A percentile compares a stretch with the other conserved stretches of the same genome.
phyloP scores from a whole-genome alignment of 768 basidiomycete species.

The Kwoniella europaea region DNA sequence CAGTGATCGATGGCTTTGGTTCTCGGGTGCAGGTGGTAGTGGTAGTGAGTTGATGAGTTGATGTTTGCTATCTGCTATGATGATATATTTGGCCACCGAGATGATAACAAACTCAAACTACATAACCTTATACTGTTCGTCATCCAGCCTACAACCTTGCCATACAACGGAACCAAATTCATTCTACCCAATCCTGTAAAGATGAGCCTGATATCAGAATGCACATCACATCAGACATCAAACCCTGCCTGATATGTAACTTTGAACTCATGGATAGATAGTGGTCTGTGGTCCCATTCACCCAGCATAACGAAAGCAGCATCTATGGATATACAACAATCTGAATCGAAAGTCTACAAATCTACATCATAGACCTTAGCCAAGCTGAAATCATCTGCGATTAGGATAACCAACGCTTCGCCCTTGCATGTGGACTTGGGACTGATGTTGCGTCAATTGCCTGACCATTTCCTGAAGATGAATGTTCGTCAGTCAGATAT shows the following conservation, averaged over 20 bases:
- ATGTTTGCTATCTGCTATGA: not conserved
- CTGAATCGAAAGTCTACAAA: not conserved
- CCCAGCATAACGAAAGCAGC: not conserved
- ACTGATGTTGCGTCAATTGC: not conserved
- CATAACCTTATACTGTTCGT: not conserved
- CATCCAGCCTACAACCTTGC: not conserved
- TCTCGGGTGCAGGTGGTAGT: not conserved
- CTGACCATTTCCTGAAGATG: not conserved
- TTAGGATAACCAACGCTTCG: not conserved
- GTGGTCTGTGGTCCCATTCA: no score
- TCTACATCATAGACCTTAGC: not conserved
- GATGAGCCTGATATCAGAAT: conserved; percentile 11
- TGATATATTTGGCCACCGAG: conserved; percentile 18
- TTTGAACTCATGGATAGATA: no score
- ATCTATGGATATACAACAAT: not conserved
- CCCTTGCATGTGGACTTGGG: no score
- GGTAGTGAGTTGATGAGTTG: no score
- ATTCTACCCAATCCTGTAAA: not conserved
- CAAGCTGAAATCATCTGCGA: not conserved
- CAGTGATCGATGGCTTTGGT: no score
- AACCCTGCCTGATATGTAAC: not conserved
- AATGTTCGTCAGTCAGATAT: not conserved
- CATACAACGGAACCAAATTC: conserved; percentile 12
- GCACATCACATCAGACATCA: not conserved
- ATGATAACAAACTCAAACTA: conserved; percentile 4